Evolutionary conservation across 441 rosid species (phyloP).

Genomic region (Geranium incanum): DNA sequence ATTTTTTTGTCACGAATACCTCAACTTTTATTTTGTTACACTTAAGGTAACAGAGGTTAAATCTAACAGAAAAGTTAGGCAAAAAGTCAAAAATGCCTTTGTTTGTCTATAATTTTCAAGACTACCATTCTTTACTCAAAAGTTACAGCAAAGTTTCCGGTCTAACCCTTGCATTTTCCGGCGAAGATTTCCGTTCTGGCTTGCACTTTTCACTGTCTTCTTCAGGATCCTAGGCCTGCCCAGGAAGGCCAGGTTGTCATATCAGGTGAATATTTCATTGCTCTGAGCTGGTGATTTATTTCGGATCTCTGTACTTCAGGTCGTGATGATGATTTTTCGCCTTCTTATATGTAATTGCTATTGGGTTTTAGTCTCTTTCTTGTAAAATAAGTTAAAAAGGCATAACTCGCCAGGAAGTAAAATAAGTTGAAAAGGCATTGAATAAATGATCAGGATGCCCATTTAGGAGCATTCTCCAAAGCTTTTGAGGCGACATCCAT

Average conservation of each 20-base stretch:
- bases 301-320: neutral
- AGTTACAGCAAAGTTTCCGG: too few relatives aligned
- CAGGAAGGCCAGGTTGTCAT: conserved; percentile 62
- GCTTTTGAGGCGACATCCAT: too few relatives aligned
- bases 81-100: too few relatives aligned
- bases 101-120: too few relatives aligned
- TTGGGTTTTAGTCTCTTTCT: neutral
- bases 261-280: conserved; percentile 43
- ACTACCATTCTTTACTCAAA: too few relatives aligned
- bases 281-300: neutral
- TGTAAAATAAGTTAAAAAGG: neutral
- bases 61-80: too few relatives aligned
- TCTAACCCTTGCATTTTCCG: too few relatives aligned
- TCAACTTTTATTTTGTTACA: too few relatives aligned
- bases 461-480: neutral
- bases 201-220: conserved; percentile 60
- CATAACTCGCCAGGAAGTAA: neutral
- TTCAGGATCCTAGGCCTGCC: conserved; percentile 76
- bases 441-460: neutral
- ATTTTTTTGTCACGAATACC: too few relatives aligned
- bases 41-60: too few relatives aligned
- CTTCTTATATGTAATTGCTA: neutral
- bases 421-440: neutral
- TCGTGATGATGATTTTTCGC: neutral
- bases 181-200: too few relatives aligned